phyloP scores from a whole-genome alignment of 2,329 filamentous ascomycete species.

The Magnaporthiopsis poae region DNA sequence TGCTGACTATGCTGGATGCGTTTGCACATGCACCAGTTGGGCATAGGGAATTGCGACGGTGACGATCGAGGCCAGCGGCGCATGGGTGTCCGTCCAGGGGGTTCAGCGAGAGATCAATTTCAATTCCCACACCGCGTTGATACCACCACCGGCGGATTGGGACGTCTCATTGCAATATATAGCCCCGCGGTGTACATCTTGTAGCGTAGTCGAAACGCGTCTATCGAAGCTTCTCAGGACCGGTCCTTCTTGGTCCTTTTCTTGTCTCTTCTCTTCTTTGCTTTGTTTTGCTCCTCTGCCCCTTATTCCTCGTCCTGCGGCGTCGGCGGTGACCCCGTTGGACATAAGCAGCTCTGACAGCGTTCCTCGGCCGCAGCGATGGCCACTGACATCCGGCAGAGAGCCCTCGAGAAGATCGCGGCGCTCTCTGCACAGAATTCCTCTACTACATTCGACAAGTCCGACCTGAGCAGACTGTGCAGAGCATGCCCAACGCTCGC shows the following conservation, averaged over 20 bases:
- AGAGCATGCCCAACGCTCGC: constrained; percentile 43
- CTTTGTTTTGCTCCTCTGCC: background rate
- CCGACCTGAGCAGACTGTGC: constrained; percentile 54
- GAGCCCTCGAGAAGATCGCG: constrained; percentile 56
- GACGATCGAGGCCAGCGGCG: background rate
- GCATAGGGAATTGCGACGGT: background rate
- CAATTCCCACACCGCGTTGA: background rate
- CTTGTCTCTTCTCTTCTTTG: too few relatives aligned
- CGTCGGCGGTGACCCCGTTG: background rate
- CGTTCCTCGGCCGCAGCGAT: background rate
- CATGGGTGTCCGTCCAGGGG: background rate
- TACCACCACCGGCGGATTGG: background rate
- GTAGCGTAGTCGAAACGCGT: background rate
- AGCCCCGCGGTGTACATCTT: background rate
- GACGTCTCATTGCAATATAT: background rate
- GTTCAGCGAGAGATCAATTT: background rate
- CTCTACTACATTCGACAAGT: constrained; percentile 46
- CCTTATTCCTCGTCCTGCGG: background rate
- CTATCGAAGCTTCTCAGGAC: background rate
- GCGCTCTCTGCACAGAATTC: constrained; percentile 48
- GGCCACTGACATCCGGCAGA: constrained; percentile 47
- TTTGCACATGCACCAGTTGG: background rate
- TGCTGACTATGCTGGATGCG: background rate
- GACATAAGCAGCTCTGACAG: background rate
- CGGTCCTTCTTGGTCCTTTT: background rate